These are phyloP conservation scores for Phytophthora pisi DNA, from an alignment of 352 stramenopile genomes.

Conservation along the genomic window DNA sequence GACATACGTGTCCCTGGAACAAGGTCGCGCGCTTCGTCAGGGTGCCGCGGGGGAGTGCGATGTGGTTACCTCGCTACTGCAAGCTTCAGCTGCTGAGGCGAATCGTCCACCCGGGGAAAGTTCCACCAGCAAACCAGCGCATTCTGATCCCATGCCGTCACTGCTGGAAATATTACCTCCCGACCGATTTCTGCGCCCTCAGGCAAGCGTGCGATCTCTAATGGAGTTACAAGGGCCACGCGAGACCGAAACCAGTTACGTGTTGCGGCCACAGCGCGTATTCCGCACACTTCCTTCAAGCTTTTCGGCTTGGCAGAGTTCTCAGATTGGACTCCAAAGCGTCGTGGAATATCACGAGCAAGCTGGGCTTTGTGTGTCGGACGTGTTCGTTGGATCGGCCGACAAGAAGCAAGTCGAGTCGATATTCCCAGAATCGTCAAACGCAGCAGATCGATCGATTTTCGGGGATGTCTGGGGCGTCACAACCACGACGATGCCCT, in stretches of 20 bases:
- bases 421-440: constrained; percentile 13
- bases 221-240: constrained; percentile 38
- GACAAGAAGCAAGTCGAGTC: constrained; percentile 30
- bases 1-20: constrained; percentile 66
- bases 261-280: constrained; percentile 54
- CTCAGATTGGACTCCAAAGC: constrained; percentile 49
- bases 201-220: constrained; percentile 58
- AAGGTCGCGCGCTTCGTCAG: constrained; percentile 37
- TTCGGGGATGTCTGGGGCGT: constrained; percentile 61
- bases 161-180: constrained; percentile 49
- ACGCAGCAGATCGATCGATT: constrained; percentile 7
- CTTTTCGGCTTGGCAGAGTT: constrained; percentile 42
- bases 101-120: constrained; percentile 4
- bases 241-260: constrained; percentile 59
- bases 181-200: constrained; percentile 58
- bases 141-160: constrained; percentile 24
- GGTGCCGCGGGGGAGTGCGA: constrained; percentile 61
- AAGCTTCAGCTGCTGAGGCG: not conserved
- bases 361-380: constrained; percentile 29
- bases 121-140: not conserved
- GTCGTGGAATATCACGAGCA: constrained; percentile 28
- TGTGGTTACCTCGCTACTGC: constrained; percentile 17
- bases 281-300: constrained; percentile 46
- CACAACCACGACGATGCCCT: constrained; percentile 33
- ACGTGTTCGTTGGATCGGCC: constrained; percentile 22